Base-by-base conservation (phyloP, 78 protist species). In the slime mould (Dictyostelium discoideum) region DNA sequence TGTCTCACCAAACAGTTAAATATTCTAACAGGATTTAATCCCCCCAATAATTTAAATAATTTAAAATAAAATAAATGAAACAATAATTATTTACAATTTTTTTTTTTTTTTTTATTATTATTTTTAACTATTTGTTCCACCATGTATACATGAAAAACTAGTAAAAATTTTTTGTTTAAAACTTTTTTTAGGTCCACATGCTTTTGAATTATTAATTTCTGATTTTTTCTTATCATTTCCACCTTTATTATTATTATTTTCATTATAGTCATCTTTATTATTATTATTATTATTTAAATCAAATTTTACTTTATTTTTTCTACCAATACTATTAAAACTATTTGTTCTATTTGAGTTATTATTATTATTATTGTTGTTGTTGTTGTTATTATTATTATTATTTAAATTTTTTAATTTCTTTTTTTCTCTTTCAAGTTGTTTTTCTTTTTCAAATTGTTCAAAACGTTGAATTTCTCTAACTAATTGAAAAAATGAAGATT, bases 401-500 rank as follows among this genome's bases (percentile, higher is more conserved):
- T 50, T 50, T 9, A 9, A 11, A 50, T 50, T 50, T 48, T 48
- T 2, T 48, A 48, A 48, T 48, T 11, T 40, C 83, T 20, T 77
- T 77, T 39, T 77, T 39, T 20, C 24, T 20, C 10, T 39, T 77
- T 39, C 39, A 3, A 39, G 13, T 40, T 20, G n/a, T 77, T 40
- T 77, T 6, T 26, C 50, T 63, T 20, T 48, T 48, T 48, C 60
- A 1, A 48, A 48, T 48, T 48, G 60, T 48, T 48, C 20, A 48
- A 48, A 48, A 48, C 11, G 60, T 48, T 48, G 60, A 48, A 63
- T 14, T 63, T 63, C 26, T 63, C 98, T n/a, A 32, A 97, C 98
- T n/a, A 96, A 42, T 87, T 97, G 95, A 50, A 44, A 76, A 67
- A 96, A 98, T 37, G 80, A 22, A 20, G 94, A 98, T 4, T 90